Evolutionary conservation across 164 flowering plant genomes (phyloP), one percentile per base, ranked within the genome.

Genomic region (Dillenia suffruticosa): DNA sequence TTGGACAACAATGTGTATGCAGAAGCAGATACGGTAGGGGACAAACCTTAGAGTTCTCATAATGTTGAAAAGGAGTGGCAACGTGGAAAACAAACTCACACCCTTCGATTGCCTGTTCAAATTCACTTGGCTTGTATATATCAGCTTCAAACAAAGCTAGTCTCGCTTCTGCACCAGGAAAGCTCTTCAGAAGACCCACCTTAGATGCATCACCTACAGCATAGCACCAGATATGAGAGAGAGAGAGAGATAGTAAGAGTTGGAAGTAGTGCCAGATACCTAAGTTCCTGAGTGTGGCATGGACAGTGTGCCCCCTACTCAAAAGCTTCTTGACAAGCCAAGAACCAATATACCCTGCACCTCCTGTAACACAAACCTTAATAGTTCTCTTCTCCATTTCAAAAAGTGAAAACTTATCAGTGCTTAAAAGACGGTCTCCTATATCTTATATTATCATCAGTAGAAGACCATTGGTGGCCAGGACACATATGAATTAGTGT

Each of bases 311-410:
- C 1, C 90, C 90, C 59, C 44, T 79, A 54, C 71, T 44, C 5
- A 83, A 55, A 14, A 85, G 86, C 62, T 68, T 74, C 47, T 79
- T 76, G 43, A 81, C 74, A 9, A 81, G 78, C 44, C 32, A 75
- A 61, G 91, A 80, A 15, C 78, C 88, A 2, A 83, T n/a, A 51
- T 70, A 76, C 7, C 91, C 84, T 17, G 84, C 67, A n/a, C 76
- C 91, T 59, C 91, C 91, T 8, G 81, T 81, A 8, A 83, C 85
- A 67, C 85, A 79, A 2, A 83, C 79, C 54, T 57, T 74, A 40
- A 49, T 53, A 24, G 47, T 17, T 9, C 12, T 45, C 17, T 43
- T 64, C 19, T 40, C 59, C 70, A 26, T 26, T 26, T 26, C 5
- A 26, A 26, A 26, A 2, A 26, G 5, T 1, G 40, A 26, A 26